Evolutionary conservation across 306 rosid species (phyloP).

Genomic region (Potentilla sterilis): DNA sequence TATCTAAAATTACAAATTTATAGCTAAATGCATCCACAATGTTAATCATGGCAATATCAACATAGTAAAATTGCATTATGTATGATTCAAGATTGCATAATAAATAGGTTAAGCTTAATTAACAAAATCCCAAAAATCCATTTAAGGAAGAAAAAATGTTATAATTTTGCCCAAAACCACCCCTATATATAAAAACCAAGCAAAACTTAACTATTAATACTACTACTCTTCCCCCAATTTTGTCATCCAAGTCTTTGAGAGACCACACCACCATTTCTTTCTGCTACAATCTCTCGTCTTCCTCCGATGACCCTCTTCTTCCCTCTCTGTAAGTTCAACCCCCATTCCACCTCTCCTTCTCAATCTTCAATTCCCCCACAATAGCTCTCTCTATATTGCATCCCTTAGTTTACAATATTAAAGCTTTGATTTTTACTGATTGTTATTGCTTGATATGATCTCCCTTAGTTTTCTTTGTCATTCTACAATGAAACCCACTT

Average conservation of each 20-base stretch:
- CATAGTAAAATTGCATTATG: background rate
- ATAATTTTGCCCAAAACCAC: background rate
- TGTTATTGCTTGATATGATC: constrained; percentile 37
- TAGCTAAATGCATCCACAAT: background rate
- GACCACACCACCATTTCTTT: constrained; percentile 16
- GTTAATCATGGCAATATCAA: background rate
- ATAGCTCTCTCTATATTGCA: constrained; percentile 1
- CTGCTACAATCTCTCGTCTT: constrained; percentile 1
- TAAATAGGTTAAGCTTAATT: background rate
- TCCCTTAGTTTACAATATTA: background rate
- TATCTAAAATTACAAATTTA: background rate
- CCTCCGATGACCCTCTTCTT: constrained; percentile 9
- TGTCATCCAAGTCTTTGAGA: background rate
- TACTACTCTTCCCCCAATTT: background rate
- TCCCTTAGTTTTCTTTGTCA: constrained; percentile 36
- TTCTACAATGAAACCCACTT: constrained; percentile 63
- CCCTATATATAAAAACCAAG: background rate
- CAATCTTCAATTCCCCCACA: background rate
- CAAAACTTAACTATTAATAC: background rate
- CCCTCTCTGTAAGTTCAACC: constrained; percentile 23
- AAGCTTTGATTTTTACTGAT: constrained; percentile 6
- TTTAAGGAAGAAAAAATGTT: too few relatives aligned
- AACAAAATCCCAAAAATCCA: background rate
- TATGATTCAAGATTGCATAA: background rate
- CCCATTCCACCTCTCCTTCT: constrained; percentile 7